Base-by-base conservation (phyloP, 169 alveolate genomes). In the Plasmodium inui region DNA sequence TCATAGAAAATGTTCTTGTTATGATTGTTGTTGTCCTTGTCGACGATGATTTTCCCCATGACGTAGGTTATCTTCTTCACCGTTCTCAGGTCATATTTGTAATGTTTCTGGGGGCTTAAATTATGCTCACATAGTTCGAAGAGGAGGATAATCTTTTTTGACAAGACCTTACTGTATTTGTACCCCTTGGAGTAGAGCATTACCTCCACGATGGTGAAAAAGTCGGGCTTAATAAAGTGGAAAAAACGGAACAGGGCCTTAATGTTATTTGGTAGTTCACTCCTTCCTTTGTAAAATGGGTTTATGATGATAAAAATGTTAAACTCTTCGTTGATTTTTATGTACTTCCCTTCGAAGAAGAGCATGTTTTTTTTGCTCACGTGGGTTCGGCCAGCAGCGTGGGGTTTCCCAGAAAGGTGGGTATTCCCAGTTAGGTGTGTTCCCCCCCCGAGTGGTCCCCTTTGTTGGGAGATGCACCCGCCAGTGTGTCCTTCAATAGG, bases 231-330 rank as follows among this genome's bases (percentile, higher is more conserved):
- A 57, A 97, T 97, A 98, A 98, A 98, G 44, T 98, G 98, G 85
- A 98, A 96, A 88, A 97, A 98, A 85, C 99, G 97, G 84, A 98
- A 98, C 37, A 99, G 95, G 92, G 98, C 98, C 90, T 98, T 98
- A 78, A 98, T 92, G 93, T 99, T 99, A 79, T 98, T 99, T 0
- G 99, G 99, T 37, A 99, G 94, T 83, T 97, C 98, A 57, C 99
- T 97, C 86, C 99, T 98, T 5, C 99, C 99, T 61, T 99, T 98
- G 95, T 99, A 99, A 46, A 99, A 99, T 8, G 99, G 99, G 79
- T 99, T 99, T 99, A 98, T 98, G 28, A 99, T 99, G n/a, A 99
- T 99, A 85, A 98, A 98, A 80, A 99, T 98, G 41, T 99, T 99
- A 97, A 98, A 98, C 81, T 98, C 98, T 57, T 94, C 96, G 93